phyloP scores from a whole-genome alignment of 495 filamentous ascomycete genomes.

The Penicillium diatomitis region DNA sequence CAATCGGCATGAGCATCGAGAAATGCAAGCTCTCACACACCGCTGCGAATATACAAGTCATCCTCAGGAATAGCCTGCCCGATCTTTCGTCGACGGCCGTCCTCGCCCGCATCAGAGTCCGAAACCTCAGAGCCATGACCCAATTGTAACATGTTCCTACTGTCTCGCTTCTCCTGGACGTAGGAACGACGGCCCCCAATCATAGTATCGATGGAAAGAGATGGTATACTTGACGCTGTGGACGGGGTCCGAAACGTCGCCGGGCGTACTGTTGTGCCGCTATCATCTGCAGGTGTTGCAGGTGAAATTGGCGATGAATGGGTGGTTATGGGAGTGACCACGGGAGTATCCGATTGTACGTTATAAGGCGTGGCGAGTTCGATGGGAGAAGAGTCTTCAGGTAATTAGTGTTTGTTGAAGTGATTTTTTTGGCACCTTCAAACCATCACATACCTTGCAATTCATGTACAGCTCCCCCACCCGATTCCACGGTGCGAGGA shows the following conservation, averaged over 20 bases:
- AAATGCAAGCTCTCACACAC: not conserved
- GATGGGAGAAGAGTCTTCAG: conserved; percentile 10
- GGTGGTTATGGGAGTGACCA: no score
- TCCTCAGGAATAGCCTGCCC: conserved; percentile 9
- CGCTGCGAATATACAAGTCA: conserved; percentile 3
- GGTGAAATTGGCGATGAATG: not conserved
- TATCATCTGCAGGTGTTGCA: not conserved
- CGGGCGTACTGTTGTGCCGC: not conserved
- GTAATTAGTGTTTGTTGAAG: not conserved
- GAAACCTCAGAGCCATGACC: conserved; percentile 13
- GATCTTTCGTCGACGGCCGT: not conserved
- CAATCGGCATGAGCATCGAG: not conserved
- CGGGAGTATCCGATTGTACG: not conserved
- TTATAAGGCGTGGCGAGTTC: conserved; percentile 13
- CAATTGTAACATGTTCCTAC: not conserved
- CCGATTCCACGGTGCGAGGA: conserved; percentile 14
- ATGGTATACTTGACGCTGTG: conserved; percentile 3
- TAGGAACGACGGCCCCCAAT: conserved; percentile 4
- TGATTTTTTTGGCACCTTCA: not conserved
- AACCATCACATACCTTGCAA: conserved; percentile 9
- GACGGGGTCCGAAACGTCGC: conserved; percentile 1
- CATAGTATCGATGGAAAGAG: conserved; percentile 15
- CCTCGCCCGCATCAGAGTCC: conserved; percentile 1
- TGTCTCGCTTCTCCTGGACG: conserved; percentile 8
- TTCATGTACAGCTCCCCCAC: conserved; percentile 13